Evolutionary conservation across 202 grass and related monocot genomes (phyloP).

Genomic region (Schoenoplectus triqueter): DNA sequence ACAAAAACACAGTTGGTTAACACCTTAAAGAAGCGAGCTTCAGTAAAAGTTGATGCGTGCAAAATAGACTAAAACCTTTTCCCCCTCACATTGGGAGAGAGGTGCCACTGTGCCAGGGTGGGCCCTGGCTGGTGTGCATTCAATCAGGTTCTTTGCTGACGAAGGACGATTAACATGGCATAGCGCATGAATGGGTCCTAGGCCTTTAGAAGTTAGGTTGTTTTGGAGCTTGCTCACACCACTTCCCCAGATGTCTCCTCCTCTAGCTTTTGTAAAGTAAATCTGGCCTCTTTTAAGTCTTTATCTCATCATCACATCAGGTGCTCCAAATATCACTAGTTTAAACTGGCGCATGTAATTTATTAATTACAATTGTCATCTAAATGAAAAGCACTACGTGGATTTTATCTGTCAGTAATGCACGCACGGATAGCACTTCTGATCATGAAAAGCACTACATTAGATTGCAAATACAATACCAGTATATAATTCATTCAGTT

Average conservation of each 20-base stretch:
- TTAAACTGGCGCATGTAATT: too few relatives aligned
- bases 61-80: too few relatives aligned
- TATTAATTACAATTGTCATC: too few relatives aligned
- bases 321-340: background rate
- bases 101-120: too few relatives aligned
- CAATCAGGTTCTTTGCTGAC: background rate
- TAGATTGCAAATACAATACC: too few relatives aligned
- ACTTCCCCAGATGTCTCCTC: background rate
- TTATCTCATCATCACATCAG: background rate
- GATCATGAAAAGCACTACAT: background rate
- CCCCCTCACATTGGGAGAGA: too few relatives aligned
- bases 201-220: background rate
- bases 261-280: background rate
- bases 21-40: too few relatives aligned
- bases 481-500: background rate
- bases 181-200: background rate
- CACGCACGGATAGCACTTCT: background rate
- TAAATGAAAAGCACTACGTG: background rate
- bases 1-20: too few relatives aligned
- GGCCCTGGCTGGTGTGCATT: background rate
- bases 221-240: background rate
- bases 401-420: background rate
- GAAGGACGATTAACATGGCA: background rate
- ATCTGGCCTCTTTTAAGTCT: background rate
- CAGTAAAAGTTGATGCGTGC: background rate